Conservation (phyloP, 768 basidiomycete genomes). For the Inosperma sp. region DNA sequence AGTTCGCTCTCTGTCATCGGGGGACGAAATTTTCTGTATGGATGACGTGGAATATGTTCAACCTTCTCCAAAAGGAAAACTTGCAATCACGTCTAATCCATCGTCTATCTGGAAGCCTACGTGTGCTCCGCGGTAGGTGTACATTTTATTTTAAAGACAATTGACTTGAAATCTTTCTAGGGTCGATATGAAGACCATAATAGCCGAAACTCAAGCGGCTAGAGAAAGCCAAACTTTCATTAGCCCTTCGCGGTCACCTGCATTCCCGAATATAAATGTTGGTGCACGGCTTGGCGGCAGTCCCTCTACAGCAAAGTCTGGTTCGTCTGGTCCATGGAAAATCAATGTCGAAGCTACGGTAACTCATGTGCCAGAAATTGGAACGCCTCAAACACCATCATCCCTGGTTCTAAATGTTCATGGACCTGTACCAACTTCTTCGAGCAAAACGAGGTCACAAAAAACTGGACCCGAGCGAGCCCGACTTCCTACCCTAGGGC, state of each 20-base stretch:
- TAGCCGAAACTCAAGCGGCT: conserved; percentile 63
- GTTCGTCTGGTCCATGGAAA: neutral
- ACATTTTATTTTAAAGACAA: conserved; percentile 8
- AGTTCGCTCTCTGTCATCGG: conserved; percentile 35
- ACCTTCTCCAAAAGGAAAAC: conserved; percentile 34
- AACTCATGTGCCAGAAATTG: neutral
- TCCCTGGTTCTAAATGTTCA: neutral
- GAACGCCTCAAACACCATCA: neutral
- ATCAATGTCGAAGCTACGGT: neutral
- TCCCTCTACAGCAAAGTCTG: neutral
- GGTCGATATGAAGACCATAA: conserved; percentile 79
- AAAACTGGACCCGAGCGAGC: no score
- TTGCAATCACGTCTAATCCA: neutral
- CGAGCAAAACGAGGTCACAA: no score
- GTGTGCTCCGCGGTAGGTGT: conserved; percentile 47
- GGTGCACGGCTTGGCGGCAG: no score
- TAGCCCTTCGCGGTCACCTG: conserved; percentile 1
- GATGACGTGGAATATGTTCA: conserved; percentile 55
- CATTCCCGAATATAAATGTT: conserved; percentile 11
- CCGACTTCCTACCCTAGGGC: conserved; percentile 56
- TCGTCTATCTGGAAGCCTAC: conserved; percentile 46
- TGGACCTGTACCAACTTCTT: no score
- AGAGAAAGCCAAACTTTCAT: conserved; percentile 14
- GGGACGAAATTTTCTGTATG: conserved; percentile 78
- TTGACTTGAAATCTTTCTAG: conserved; percentile 31